Conservation (phyloP, 108 stramenopile genomes). For the Stephanodiscus minutulus region DNA sequence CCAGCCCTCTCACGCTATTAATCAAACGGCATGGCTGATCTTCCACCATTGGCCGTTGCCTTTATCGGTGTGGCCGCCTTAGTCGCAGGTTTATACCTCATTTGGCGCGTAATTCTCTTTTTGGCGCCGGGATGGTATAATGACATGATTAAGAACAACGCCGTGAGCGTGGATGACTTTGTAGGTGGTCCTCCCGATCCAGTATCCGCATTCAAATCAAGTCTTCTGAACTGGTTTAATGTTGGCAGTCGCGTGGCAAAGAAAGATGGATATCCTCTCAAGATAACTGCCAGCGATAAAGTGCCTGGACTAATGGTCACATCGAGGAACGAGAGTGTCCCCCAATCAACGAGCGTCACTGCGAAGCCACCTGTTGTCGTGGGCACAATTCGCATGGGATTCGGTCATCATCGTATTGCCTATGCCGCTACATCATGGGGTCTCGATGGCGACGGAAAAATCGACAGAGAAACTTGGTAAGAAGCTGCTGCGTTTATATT, state of each 20-base stretch:
- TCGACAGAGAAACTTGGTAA: slow-evolving; percentile 40
- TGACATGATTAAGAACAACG: slow-evolving; percentile 41
- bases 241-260: slow-evolving; percentile 42
- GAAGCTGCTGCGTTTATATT: background rate
- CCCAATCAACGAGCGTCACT: slow-evolving; percentile 15
- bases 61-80: slow-evolving; percentile 25
- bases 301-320: slow-evolving; percentile 44
- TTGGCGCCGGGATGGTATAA: slow-evolving; percentile 31
- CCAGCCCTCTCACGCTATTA: background rate
- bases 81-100: slow-evolving; percentile 22
- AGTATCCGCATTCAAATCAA: slow-evolving; percentile 41
- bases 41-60: slow-evolving; percentile 39
- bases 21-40: slow-evolving; percentile 9
- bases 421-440: slow-evolving; percentile 89
- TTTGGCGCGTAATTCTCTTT: slow-evolving; percentile 44
- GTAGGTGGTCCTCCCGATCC: slow-evolving; percentile 43
- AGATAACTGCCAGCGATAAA: slow-evolving; percentile 38
- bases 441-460: slow-evolving; percentile 27
- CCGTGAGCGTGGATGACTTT: slow-evolving; percentile 53
- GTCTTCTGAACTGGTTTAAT: slow-evolving; percentile 41
- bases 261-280: slow-evolving; percentile 44
- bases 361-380: slow-evolving; percentile 72
- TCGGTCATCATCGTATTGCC: slow-evolving; percentile 94
- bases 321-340: slow-evolving; percentile 32
- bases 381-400: slow-evolving; percentile 94